These are phyloP conservation scores for Ganoderma lucidum DNA, from an alignment of 1,284 basidiomycete genomes.

Conservation along the genomic window DNA sequence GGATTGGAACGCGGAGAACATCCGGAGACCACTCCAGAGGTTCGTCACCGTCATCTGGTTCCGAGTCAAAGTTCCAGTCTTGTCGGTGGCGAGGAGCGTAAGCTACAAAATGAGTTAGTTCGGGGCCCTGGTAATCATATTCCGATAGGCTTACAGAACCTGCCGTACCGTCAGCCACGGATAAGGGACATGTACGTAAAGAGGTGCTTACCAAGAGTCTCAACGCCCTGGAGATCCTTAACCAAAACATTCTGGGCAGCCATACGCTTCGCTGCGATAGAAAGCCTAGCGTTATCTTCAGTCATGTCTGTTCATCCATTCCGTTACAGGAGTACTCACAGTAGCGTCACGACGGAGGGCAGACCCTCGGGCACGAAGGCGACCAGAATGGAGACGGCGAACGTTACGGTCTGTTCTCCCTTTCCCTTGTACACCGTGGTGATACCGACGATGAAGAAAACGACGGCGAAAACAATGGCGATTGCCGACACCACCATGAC, in stretches of 20 bases:
- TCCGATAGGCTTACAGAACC: slow-evolving; percentile 46
- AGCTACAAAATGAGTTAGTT: slow-evolving; percentile 45
- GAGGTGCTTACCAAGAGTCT: slow-evolving; percentile 60
- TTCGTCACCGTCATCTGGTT: slow-evolving; percentile 81
- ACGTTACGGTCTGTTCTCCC: slow-evolving; percentile 66
- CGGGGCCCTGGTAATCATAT: not conserved
- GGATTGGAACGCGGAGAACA: slow-evolving; percentile 73
- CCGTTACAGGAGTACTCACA: slow-evolving; percentile 41
- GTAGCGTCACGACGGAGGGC: slow-evolving; percentile 74
- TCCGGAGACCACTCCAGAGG: slow-evolving; percentile 64
- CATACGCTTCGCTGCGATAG: slow-evolving; percentile 79
- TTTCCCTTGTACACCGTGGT: slow-evolving; percentile 71
- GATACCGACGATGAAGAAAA: slow-evolving; percentile 73
- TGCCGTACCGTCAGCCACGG: not conserved
- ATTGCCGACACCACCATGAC: slow-evolving; percentile 67
- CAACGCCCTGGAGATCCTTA: slow-evolving; percentile 74
- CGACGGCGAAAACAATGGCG: slow-evolving; percentile 66
- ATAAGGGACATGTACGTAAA: not conserved
- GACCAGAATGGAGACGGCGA: slow-evolving; percentile 76
- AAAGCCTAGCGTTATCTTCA: slow-evolving; percentile 47
- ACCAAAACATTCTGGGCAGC: slow-evolving; percentile 75
- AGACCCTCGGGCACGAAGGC: slow-evolving; percentile 77
- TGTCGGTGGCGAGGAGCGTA: slow-evolving; percentile 76
- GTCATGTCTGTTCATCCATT: not conserved
- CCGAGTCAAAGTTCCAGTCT: slow-evolving; percentile 78